These are phyloP conservation scores for Vigna angularis DNA, from an alignment of 306 rosid genomes.

Conservation along the genomic window DNA sequence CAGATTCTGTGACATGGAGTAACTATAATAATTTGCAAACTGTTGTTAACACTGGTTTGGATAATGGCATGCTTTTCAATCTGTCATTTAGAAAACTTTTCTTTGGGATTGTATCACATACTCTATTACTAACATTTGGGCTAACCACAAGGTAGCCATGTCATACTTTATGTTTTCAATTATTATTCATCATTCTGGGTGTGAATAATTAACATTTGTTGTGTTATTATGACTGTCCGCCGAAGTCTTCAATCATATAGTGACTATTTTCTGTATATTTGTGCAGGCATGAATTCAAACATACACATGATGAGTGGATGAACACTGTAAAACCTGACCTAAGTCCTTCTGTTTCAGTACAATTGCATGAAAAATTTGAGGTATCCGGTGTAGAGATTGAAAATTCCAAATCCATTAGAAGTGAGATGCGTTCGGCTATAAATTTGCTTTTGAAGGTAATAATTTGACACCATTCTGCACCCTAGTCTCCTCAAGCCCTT, in stretches of 20 bases:
- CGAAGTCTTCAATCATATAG: slow-evolving; percentile 17
- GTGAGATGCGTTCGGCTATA: slow-evolving; percentile 74
- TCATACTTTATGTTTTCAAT: slow-evolving; percentile 22
- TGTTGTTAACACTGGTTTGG: slow-evolving; percentile 13
- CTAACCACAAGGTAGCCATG: not conserved
- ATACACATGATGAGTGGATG: slow-evolving; percentile 74
- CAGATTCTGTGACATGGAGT: slow-evolving; percentile 21
- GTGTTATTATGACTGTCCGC: slow-evolving; percentile 18
- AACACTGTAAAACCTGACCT: slow-evolving; percentile 70
- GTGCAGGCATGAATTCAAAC: slow-evolving; percentile 80
- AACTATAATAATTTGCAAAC: slow-evolving; percentile 16
- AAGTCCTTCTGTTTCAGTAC: slow-evolving; percentile 64
- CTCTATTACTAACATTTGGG: slow-evolving; percentile 21
- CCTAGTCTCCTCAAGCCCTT: not conserved
- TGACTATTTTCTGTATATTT: slow-evolving; percentile 33
- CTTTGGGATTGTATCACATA: slow-evolving; percentile 6
- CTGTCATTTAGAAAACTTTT: not conserved
- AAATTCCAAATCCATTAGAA: slow-evolving; percentile 67
- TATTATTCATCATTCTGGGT: slow-evolving; percentile 31
- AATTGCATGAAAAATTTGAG: slow-evolving; percentile 62
- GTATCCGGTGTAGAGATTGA: slow-evolving; percentile 62
- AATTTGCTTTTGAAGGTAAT: slow-evolving; percentile 84
- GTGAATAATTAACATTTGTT: slow-evolving; percentile 21
- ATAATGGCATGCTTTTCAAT: not conserved
- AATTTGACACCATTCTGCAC: slow-evolving; percentile 8